Evolutionary conservation across 106 monocot genomes (phyloP).

Genomic region (Xerophyta viscosa): DNA sequence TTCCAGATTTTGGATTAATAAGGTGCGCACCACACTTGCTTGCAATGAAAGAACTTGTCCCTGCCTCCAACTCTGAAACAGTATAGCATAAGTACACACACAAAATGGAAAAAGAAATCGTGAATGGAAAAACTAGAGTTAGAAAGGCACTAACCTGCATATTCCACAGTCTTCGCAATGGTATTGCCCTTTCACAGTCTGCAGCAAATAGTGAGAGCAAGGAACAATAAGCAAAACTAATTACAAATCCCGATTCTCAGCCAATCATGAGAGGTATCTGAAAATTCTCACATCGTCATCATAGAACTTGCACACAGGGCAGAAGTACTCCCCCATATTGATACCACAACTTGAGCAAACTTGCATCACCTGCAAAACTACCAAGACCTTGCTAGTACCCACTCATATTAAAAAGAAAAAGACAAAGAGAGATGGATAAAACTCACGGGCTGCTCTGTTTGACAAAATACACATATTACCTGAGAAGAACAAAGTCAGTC

Average conservation of each 20-base stretch:
- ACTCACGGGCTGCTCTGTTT: not conserved
- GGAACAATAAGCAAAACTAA: not conserved
- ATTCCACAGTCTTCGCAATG: conserved; percentile 85
- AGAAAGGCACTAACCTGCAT: conserved; percentile 37
- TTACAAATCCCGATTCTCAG: not conserved
- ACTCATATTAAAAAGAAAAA: not conserved
- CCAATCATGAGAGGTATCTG: not conserved
- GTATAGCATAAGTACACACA: not conserved
- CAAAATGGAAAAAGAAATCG: no score
- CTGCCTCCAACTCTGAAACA: conserved; percentile 51
- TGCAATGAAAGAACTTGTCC: conserved; percentile 77
- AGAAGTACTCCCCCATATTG: conserved; percentile 86
- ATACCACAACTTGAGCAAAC: conserved; percentile 70
- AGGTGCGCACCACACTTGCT: conserved; percentile 56
- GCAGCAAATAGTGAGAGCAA: conserved; percentile 8
- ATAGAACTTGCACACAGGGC: conserved; percentile 69
- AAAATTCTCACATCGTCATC: conserved; percentile 63
- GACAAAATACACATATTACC: not conserved
- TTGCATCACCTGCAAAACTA: conserved; percentile 30
- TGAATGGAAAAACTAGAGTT: not conserved
- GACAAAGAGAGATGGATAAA: not conserved
- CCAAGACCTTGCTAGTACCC: not conserved
- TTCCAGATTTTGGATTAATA: no score
- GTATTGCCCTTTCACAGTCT: conserved; percentile 55
- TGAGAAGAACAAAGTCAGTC: not conserved